These are phyloP conservation scores for Powellomyces hirtus DNA, from an alignment of 192 early-diverging fungal genomes.

Conservation along the genomic window DNA sequence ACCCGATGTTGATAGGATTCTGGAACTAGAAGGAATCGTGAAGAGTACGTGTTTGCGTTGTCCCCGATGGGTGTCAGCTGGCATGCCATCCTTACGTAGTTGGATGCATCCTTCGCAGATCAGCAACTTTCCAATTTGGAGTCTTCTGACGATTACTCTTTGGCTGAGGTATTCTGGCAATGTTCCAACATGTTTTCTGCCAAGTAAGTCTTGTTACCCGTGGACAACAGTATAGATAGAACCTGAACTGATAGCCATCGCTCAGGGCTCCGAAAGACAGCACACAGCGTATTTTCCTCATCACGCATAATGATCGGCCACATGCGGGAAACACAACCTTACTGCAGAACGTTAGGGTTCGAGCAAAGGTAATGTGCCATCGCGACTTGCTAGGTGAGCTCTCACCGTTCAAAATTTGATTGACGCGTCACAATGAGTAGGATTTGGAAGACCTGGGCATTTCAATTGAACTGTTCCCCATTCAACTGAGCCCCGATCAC, in stretches of 20 bases:
- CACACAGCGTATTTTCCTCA: conserved; percentile 66
- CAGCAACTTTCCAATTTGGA: conserved; percentile 30
- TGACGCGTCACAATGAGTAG: too few species aligned
- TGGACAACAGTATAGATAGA: too few species aligned
- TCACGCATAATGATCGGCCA: conserved; percentile 71
- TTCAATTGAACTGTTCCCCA: conserved; percentile 61
- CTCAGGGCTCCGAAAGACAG: conserved; percentile 47
- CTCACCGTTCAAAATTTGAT: too few species aligned
- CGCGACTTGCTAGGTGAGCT: too few species aligned
- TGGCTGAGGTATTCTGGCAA: conserved; percentile 66
- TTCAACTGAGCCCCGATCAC: conserved; percentile 41
- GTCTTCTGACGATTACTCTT: conserved; percentile 47
- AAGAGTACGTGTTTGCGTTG: conserved; percentile 38
- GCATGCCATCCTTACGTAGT: too few species aligned
- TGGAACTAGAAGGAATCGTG: conserved; percentile 55
- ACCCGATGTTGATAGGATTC: conserved; percentile 58
- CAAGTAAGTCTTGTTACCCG: conserved; percentile 44
- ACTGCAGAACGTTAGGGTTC: conserved; percentile 50
- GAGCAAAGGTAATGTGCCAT: conserved; percentile 36
- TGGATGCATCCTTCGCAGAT: neutral
- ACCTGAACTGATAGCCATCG: too few species aligned
- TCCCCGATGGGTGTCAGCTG: too few species aligned
- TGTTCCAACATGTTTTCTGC: conserved; percentile 59
- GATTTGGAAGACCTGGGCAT: conserved; percentile 60
- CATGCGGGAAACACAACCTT: conserved; percentile 45